Conservation (phyloP, 164 flowering plant species). For the Chimonanthus praecox region DNA sequence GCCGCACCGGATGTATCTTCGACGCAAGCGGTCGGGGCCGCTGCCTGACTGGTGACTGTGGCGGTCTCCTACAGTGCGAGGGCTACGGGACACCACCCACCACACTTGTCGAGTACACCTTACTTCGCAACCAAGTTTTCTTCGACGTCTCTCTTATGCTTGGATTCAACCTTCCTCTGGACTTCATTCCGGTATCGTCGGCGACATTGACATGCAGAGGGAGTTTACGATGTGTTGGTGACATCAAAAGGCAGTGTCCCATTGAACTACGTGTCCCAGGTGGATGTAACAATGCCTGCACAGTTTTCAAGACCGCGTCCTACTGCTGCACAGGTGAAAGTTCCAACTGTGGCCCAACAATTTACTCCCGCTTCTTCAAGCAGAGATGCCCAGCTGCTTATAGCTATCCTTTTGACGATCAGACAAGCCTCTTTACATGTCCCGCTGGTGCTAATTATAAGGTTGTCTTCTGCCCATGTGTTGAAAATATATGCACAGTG, state of each 20-base stretch:
- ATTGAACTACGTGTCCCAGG: constrained; percentile 14
- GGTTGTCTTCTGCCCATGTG: constrained; percentile 13
- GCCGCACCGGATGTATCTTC: too few relatives aligned
- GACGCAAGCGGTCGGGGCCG: too few relatives aligned
- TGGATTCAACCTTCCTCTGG: too few relatives aligned
- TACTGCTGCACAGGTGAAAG: constrained; percentile 15
- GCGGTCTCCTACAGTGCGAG: too few relatives aligned
- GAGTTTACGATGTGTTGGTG: constrained; percentile 12
- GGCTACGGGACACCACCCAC: too few relatives aligned
- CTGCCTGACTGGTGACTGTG: too few relatives aligned
- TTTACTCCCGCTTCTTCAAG: constrained; percentile 22
- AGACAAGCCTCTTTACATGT: constrained; percentile 23
- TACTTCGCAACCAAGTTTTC: too few relatives aligned
- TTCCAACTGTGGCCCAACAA: constrained; percentile 14
- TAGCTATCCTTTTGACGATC: constrained; percentile 28
- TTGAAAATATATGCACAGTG: too few relatives aligned
- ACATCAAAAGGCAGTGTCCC: constrained; percentile 25
- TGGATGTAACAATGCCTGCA: constrained; percentile 28
- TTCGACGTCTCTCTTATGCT: too few relatives aligned
- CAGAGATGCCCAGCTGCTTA: constrained; percentile 25
- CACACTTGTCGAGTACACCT: too few relatives aligned
- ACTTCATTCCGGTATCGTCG: too few relatives aligned
- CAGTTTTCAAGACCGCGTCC: constrained; percentile 13
- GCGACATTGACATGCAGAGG: background rate
- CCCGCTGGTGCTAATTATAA: constrained; percentile 20